Conservation (phyloP, 331 rosid species). For the Ulmus americana region DNA sequence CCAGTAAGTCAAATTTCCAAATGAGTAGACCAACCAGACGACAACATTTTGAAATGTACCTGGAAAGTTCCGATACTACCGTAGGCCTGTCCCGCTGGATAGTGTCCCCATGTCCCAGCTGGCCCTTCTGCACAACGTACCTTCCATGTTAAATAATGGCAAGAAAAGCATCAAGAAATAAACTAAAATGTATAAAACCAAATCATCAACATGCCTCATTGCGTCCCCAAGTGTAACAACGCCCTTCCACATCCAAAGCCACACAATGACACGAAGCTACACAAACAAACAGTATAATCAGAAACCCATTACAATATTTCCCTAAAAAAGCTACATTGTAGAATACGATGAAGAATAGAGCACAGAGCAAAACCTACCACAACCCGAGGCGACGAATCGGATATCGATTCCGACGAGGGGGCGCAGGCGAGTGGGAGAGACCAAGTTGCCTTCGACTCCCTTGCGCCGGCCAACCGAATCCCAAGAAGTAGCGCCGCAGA, state of each 20-base stretch:
- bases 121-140: constrained; percentile 71
- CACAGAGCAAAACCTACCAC: constrained; percentile 37
- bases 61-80: constrained; percentile 85
- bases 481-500: constrained; percentile 91
- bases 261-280: constrained; percentile 91
- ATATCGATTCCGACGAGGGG: constrained; percentile 70
- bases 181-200: background rate
- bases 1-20: background rate
- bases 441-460: constrained; percentile 68
- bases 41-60: constrained; percentile 37
- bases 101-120: constrained; percentile 89
- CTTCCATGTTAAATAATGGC: constrained; percentile 18
- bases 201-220: constrained; percentile 54
- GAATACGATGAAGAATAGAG: background rate
- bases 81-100: constrained; percentile 97
- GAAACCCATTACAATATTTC: constrained; percentile 2
- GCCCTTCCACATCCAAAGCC: constrained; percentile 92
- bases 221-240: constrained; percentile 99
- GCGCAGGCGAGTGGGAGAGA: constrained; percentile 84
- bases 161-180: background rate
- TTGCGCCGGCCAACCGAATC: constrained; percentile 68
- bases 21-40: background rate
- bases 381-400: constrained; percentile 80
- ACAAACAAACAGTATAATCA: constrained; percentile 18
- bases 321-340: background rate